Base-by-base conservation (phyloP, 2,329 filamentous ascomycete species). In the Botrytis squamosa region DNA sequence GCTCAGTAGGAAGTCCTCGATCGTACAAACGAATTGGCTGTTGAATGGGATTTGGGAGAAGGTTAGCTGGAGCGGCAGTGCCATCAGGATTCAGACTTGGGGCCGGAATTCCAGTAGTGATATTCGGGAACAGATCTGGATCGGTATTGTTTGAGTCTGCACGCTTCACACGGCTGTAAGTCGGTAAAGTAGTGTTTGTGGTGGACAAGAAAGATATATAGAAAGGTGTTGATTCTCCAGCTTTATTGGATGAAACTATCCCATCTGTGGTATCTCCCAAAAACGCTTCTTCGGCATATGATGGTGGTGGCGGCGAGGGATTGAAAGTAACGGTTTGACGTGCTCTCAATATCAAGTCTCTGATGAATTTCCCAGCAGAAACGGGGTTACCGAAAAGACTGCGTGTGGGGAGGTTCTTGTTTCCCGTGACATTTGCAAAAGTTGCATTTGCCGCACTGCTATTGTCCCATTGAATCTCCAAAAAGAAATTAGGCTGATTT, bases 21-120 rank as follows among this genome's bases (percentile, higher is more conserved):
- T 98, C 93, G 82, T 91, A 98, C 1, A 98, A 88, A 2, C 93
- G 89, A 20, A 98, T 85, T 0, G 94, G 95, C 79, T 98, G 96
- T 74, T 91, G 89, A 9, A 85, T 83, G 0, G 92, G 88, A 12
- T 88, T 85, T 0, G 94, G 93, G 64, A 96, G 88, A 75, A 98
- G 85, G 16, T 88, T 88, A 4, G 93, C 93, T 0, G 92, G 85
- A 1, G 90, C 89, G 0, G 93, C 92, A 1, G 91, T 92, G 63
- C 93, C 93, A 79, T 97, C 91, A 0, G 86, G 77, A 66, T 90
- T 87, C 4, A 91, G 80, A 46, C 84, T 84, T 0, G 93, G 92
- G 0, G 87, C 80, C 0, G 93, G 92, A 16, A 96, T 89, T 9
- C 87, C 81, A 8, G 84, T 81, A 1, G 85, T 85, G 22, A 89